These are phyloP conservation scores for Nevesoporus exiguus DNA, from an alignment of 768 basidiomycete genomes.

Conservation along the genomic window DNA sequence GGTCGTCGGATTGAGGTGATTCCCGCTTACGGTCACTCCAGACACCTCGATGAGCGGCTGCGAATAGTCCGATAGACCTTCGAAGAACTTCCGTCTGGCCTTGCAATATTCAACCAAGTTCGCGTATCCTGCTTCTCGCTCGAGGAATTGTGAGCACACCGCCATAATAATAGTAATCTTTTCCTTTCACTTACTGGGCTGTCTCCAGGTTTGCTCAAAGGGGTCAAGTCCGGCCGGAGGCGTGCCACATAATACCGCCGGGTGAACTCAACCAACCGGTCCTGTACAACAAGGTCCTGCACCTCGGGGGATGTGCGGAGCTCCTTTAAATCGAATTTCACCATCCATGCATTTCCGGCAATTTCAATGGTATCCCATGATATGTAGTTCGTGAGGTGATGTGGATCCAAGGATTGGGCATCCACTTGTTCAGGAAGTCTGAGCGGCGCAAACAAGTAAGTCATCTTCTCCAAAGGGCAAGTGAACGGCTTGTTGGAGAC, in stretches of 20 bases:
- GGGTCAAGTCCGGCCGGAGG: slow-evolving; percentile 65
- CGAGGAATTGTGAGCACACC: slow-evolving; percentile 7
- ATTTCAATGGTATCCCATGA: slow-evolving; percentile 60
- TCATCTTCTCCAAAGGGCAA: slow-evolving; percentile 51
- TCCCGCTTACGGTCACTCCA: slow-evolving; percentile 46
- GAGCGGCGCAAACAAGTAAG: slow-evolving; percentile 69
- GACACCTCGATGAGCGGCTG: slow-evolving; percentile 75
- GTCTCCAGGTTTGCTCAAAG: slow-evolving; percentile 65
- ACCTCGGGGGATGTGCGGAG: slow-evolving; percentile 30
- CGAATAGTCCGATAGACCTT: slow-evolving; percentile 53
- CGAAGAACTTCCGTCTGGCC: slow-evolving; percentile 56
- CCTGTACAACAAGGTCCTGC: slow-evolving; percentile 68
- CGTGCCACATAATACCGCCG: slow-evolving; percentile 57
- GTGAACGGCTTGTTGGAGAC: slow-evolving; percentile 65
- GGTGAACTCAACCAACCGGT: slow-evolving; percentile 73
- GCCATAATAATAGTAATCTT: not conserved
- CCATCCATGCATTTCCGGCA: slow-evolving; percentile 51
- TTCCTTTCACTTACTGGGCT: slow-evolving; percentile 48
- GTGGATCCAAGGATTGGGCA: slow-evolving; percentile 22
- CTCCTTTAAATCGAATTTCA: slow-evolving; percentile 43
- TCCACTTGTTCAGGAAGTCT: slow-evolving; percentile 26
- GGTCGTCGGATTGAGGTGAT: slow-evolving; percentile 57
- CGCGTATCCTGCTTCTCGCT: slow-evolving; percentile 61
- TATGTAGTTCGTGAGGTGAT: slow-evolving; percentile 43
- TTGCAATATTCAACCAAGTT: slow-evolving; percentile 69